Base-by-base conservation (phyloP, 371 early-diverging fungal genomes). In the Quaeritorhiza haematococci region DNA sequence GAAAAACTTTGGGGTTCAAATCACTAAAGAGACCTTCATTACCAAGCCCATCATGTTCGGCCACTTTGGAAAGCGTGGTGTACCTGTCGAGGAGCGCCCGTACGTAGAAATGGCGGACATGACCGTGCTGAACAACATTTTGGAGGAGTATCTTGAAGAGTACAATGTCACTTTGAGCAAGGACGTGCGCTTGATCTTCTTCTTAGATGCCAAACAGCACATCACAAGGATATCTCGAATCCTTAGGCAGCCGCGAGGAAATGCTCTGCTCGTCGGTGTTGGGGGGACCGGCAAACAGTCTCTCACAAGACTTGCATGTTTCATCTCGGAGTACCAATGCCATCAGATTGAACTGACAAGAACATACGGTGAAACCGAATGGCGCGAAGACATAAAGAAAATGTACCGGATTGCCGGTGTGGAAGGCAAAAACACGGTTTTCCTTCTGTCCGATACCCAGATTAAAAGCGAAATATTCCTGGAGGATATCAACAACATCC, bases 221-320 rank as follows among this genome's bases (percentile, higher is more conserved):
- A 70, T 79, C 21, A 61, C 73, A 5, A 46, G 80, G 27, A 79
- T 79, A 30, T 67, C 68, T 0, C 59, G 81, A 8, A 76, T 80
- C 44, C 72, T 80, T 30, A 59, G 78, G 13, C 81, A 80, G 48
- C 81, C 81, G 3, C 67, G 81, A 10, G 81, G 81, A 23, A 80
- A 80, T 57, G 81, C 81, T 7, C 60, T 80, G 27, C 63, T 80
- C 1, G 75, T 80, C 10, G 81, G 81, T 15, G 77, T 80, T 21
- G 81, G 81, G 23, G 81, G 81, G 34, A 76, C 76, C 3, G 81
- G 81, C 8, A 80, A 80, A 44, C 81, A 78, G 51, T 74, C 76
- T 1, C 62, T 80, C 17, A 80, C 78, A 0, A 55, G 81, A 3
- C 66, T 80, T 2, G 81, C 78, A 0, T 80, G 81, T 59, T 78